Conservation (phyloP, 2,329 filamentous ascomycete genomes). For the Cladosporium halotolerans region DNA sequence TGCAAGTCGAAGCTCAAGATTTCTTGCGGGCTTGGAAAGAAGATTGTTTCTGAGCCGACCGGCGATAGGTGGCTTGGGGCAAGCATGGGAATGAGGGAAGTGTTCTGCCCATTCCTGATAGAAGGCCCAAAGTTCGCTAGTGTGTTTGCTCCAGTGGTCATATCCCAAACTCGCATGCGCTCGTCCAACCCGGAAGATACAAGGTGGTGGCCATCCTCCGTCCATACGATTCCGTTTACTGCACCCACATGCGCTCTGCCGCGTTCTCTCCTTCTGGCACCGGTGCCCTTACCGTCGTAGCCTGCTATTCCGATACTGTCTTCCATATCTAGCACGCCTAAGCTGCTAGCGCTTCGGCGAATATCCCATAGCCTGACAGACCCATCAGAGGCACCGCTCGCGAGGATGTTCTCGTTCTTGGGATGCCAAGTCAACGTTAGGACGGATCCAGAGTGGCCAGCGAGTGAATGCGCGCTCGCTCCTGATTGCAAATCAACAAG, state of each 20-base stretch:
- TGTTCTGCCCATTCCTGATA: constrained; percentile 59
- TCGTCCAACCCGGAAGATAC: constrained; percentile 79
- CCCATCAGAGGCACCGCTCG: constrained; percentile 79
- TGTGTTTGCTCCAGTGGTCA: constrained; percentile 73
- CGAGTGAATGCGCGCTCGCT: constrained; percentile 51
- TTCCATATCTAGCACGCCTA: constrained; percentile 77
- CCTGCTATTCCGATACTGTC: constrained; percentile 64
- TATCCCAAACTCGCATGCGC: constrained; percentile 81
- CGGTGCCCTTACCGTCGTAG: constrained; percentile 41
- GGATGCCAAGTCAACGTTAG: constrained; percentile 74
- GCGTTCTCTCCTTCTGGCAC: constrained; percentile 33
- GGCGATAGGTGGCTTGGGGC: constrained; percentile 56
- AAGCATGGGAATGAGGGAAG: constrained; percentile 39
- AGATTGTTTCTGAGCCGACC: constrained; percentile 58
- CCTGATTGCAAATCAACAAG: constrained; percentile 83
- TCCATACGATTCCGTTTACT: constrained; percentile 82
- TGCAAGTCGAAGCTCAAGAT: constrained; percentile 75
- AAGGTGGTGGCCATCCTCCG: constrained; percentile 68
- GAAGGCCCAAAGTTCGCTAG: constrained; percentile 80
- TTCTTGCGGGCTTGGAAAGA: constrained; percentile 71
- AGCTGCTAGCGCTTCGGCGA: constrained; percentile 65
- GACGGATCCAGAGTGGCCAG: constrained; percentile 48
- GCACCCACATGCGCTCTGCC: constrained; percentile 66
- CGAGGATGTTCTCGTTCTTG: constrained; percentile 68
- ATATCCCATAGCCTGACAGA: constrained; percentile 83